phyloP scores from a whole-genome alignment of 1,139 yeast genomes.

The Blastobotrys elegans region DNA sequence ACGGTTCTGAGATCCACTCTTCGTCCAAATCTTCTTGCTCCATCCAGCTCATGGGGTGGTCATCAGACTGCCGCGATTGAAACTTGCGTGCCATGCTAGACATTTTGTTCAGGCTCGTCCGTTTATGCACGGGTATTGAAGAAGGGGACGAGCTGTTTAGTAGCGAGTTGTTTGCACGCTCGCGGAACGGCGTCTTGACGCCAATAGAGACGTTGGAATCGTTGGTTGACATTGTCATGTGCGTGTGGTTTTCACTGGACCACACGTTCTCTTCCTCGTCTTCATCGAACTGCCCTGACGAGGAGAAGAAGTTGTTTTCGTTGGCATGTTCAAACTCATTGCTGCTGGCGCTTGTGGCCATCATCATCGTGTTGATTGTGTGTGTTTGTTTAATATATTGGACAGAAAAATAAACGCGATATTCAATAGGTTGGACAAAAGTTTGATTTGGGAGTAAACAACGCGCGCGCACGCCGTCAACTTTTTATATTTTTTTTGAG shows the following conservation, averaged over 20 bases:
- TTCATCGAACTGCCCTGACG: too few species aligned
- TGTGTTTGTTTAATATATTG: too few species aligned
- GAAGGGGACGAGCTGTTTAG: not conserved
- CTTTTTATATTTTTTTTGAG: too few species aligned
- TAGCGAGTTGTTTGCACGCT: not conserved
- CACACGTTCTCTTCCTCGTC: not conserved
- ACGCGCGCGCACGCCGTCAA: too few species aligned
- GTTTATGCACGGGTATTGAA: constrained; percentile 8
- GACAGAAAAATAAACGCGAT: too few species aligned
- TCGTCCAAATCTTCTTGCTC: constrained; percentile 12
- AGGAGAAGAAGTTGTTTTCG: not conserved
- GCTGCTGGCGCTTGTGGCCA: too few species aligned
- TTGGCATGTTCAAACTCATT: too few species aligned
- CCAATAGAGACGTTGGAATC: not conserved
- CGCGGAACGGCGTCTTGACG: not conserved
- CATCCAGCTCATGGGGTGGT: constrained; percentile 17
- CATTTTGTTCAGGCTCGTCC: not conserved
- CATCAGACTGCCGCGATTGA: not conserved
- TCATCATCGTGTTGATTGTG: too few species aligned
- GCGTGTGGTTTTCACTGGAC: constrained; percentile 1
- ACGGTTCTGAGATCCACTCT: constrained; percentile 10
- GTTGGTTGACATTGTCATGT: not conserved
- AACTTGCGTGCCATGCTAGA: not conserved
- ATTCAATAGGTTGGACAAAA: too few species aligned
- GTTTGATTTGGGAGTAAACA: too few species aligned